Conservation (phyloP, 495 filamentous ascomycete genomes). For the Penicillium longicatenatum region DNA sequence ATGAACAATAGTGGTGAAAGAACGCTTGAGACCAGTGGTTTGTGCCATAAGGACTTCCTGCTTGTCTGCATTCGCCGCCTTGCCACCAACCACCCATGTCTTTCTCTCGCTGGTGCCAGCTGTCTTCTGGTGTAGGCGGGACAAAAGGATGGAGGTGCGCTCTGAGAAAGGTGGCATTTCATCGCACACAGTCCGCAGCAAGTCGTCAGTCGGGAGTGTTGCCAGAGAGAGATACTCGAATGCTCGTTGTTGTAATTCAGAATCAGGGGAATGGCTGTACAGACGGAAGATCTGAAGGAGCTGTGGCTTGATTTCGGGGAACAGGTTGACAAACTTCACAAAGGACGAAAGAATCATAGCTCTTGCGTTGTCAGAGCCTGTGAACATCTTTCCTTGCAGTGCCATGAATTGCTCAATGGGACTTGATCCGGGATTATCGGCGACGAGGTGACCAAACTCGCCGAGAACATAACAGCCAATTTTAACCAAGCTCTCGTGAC, state of each 20-base stretch:
- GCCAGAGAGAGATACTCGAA: slow-evolving; percentile 94
- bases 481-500: slow-evolving; percentile 96
- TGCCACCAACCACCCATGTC: slow-evolving; percentile 94
- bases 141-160: slow-evolving; percentile 86
- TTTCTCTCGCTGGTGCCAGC: slow-evolving; percentile 88
- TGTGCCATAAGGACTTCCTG: slow-evolving; percentile 81
- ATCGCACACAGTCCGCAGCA: slow-evolving; percentile 93
- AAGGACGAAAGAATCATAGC: slow-evolving; percentile 95
- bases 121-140: slow-evolving; percentile 90
- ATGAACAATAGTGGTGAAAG: slow-evolving; percentile 65
- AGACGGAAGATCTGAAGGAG: slow-evolving; percentile 84
- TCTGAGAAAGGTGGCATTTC: slow-evolving; percentile 99
- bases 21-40: slow-evolving; percentile 79
- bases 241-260: slow-evolving; percentile 93
- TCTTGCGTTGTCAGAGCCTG: slow-evolving; percentile 83
- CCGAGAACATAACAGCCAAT: slow-evolving; percentile 95
- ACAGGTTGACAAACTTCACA: slow-evolving; percentile 97
- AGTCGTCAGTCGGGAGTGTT: slow-evolving; percentile 82
- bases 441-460: slow-evolving; percentile 96
- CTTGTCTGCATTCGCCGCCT: slow-evolving; percentile 83
- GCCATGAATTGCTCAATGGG: slow-evolving; percentile 98
- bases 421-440: slow-evolving; percentile 89
- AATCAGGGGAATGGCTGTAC: slow-evolving; percentile 93
- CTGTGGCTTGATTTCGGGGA: slow-evolving; percentile 98
- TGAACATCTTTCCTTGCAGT: slow-evolving; percentile 84